Evolutionary conservation across 2,329 filamentous ascomycete genomes (phyloP).

Genomic region (Ascocoryne sarcoides): DNA sequence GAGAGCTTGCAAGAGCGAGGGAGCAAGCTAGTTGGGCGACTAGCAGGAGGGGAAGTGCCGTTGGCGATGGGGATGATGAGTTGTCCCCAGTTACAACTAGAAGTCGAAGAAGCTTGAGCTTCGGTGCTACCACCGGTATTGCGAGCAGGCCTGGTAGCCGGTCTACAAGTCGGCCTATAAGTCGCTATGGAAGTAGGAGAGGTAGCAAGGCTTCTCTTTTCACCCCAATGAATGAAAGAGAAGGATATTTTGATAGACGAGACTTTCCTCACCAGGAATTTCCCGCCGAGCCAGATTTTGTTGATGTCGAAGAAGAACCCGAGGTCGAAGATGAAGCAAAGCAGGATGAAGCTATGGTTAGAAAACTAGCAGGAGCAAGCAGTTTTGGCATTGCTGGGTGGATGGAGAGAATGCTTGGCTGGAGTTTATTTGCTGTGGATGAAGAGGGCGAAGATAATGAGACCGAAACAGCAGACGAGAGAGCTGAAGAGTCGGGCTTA

Average conservation of each 20-base stretch:
- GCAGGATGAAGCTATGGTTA: constrained; percentile 51
- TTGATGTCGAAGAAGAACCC: constrained; percentile 52
- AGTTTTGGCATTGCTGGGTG: constrained; percentile 46
- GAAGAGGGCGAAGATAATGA: constrained; percentile 35
- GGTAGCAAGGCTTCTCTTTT: constrained; percentile 25
- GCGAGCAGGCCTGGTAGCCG: constrained; percentile 42
- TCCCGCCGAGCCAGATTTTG: constrained; percentile 50
- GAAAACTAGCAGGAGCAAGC: constrained; percentile 45
- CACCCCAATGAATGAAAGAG: constrained; percentile 37
- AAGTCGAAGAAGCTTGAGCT: constrained; percentile 22
- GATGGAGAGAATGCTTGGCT: constrained; percentile 50
- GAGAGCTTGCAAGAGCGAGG: constrained; percentile 42
- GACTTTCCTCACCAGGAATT: constrained; percentile 28
- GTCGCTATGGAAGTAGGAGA: constrained; percentile 14
- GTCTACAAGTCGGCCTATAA: constrained; percentile 29
- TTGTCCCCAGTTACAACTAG: constrained; percentile 27
- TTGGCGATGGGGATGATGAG: constrained; percentile 29
- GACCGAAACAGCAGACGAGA: constrained; percentile 34
- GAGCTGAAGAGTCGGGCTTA: constrained; percentile 27
- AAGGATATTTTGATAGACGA: constrained; percentile 35
- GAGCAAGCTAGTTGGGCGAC: constrained; percentile 34
- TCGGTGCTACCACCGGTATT: constrained; percentile 29
- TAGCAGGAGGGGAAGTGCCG: constrained; percentile 25
- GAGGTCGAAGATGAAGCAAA: constrained; percentile 43
- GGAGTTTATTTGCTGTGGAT: constrained; percentile 53